Base-by-base conservation (phyloP, 371 early-diverging fungal genomes). In the Parasitella parasitica region DNA sequence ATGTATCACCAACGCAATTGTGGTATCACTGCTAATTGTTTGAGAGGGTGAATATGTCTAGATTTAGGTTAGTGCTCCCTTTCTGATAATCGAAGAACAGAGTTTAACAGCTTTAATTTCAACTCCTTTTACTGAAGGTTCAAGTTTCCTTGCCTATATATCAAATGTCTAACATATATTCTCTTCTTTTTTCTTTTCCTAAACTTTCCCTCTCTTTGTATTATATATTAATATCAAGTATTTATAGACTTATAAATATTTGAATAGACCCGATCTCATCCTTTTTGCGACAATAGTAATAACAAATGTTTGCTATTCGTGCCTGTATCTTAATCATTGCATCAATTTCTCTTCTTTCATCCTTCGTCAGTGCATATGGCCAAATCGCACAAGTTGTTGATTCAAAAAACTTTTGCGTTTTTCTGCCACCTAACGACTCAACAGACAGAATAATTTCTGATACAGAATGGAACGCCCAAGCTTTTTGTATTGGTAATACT, bases 401-500 rank as follows among this genome's bases (percentile, higher is more conserved):
- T 39, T 69, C 61, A 3, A 65, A 63, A 37, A 70, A 78, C 58
- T 83, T 78, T 57, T 86, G 86, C 62, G 58, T 77, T 2, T 85
- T 84, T 60, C 64, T 86, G n/a, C 86, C 86, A 9, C 84, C 82
- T 26, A 39, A 62, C 13, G 72, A 68, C 11, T 68, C 71, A 15
- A 55, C 51, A 9, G 66, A 78, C 32, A 62, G 80, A 48, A 51
- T 68, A 11, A 67, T 73, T 39, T 60, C 81, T 9, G 77, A 76
- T 38, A 81, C 78, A 20, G 84, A 85, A 66, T 76, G 76, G 59
- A 57, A 73, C 24, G 85, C 83, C n/a, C 60, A 81, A 16, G 76
- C 80, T 13, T 84, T 76, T 52, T 84, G 85, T 66, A 70, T 76
- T 52, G 80, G 83, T 51, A 65, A 70, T 46, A 63, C 77, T 15